phyloP scores from a whole-genome alignment of 805 yeast species.

The Ogataea nakhonphanomensis region DNA sequence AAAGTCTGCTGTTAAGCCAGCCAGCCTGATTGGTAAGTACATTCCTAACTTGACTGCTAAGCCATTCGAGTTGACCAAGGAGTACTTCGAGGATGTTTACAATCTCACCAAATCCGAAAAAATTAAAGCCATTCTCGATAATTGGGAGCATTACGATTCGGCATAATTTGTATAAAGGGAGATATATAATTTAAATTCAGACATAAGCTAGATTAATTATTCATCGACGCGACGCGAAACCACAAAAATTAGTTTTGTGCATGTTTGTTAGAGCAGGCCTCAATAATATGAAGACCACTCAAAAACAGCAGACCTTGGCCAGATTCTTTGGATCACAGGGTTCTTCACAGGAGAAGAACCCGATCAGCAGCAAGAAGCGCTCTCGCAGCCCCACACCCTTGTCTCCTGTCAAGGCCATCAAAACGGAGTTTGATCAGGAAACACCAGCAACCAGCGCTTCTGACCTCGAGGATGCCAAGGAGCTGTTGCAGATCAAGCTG shows the following conservation, averaged over 20 bases:
- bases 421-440: constrained; percentile 1
- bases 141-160: constrained; percentile 84
- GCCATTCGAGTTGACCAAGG: constrained; percentile 94
- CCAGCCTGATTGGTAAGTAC: constrained; percentile 89
- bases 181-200: constrained; percentile 4
- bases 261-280: constrained; percentile 3
- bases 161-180: constrained; percentile 31
- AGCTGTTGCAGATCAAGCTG: constrained; percentile 14
- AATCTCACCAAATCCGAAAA: constrained; percentile 86
- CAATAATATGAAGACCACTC: constrained; percentile 7
- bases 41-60: constrained; percentile 98
- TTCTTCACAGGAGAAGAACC: neutral
- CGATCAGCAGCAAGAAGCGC: constrained; percentile 7
- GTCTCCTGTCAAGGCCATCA: neutral
- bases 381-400: constrained; percentile 12
- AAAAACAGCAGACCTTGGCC: constrained; percentile 22
- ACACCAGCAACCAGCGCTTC: neutral
- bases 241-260: neutral
- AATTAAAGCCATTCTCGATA: constrained; percentile 84
- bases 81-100: constrained; percentile 95
- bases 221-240: constrained; percentile 5
- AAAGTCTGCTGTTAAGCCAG: constrained; percentile 91
- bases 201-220: neutral
- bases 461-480: constrained; percentile 26
- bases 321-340: constrained; percentile 17